Base-by-base conservation (phyloP, 495 filamentous ascomycete genomes). In the Lasiosphaeris hirsuta region DNA sequence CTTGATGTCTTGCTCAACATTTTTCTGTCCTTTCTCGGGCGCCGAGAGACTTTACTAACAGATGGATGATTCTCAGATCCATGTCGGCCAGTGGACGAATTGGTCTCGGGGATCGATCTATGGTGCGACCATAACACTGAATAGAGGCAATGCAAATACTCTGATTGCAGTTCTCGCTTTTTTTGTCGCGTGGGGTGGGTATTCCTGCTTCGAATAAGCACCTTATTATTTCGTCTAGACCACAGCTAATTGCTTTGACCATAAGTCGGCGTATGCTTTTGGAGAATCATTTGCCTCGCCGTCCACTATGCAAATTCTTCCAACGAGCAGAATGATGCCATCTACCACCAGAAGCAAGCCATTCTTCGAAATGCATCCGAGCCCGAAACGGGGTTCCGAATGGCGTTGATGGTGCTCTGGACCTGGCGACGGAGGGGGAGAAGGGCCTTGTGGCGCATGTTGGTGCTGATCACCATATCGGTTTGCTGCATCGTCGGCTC, bases 41-140 rank as follows among this genome's bases (percentile, higher is more conserved):
- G 23, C 5, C 5, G 23, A 30, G 23, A 2, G 23, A 5, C 23
- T 30, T 30, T 30, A 30, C 23, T 30, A 5, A 30, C 2, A 30
- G 23, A 30, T 30, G 23, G 23, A 30, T 5, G 23, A 30, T 2
- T 30, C 23, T 30, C 23, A 30, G 23, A 30, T 30, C 23, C 23
- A 30, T 30, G 23, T 30, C 23, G 23, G 23, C 23, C 23, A 30
- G 44, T 69, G 66, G 66, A 62, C 52, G 9, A 63, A 69, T 38
- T 69, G 63, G 63, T 66, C 63, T 3, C 39, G 57, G 7, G 66
- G 66, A 17, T 38, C 42, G 30, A 34, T 63, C 0, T 43, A 63
- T 5, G 66, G 66, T 1, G 41, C 52, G 1, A 69, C 66, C 0
- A 41, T 66, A 0, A 69, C 66, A 8, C 44, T 63, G 40, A 51